Evolutionary conservation across 2,329 filamentous ascomycete genomes (phyloP), one percentile per base, ranked within the genome.

Genomic region (Lojkania enalia): DNA sequence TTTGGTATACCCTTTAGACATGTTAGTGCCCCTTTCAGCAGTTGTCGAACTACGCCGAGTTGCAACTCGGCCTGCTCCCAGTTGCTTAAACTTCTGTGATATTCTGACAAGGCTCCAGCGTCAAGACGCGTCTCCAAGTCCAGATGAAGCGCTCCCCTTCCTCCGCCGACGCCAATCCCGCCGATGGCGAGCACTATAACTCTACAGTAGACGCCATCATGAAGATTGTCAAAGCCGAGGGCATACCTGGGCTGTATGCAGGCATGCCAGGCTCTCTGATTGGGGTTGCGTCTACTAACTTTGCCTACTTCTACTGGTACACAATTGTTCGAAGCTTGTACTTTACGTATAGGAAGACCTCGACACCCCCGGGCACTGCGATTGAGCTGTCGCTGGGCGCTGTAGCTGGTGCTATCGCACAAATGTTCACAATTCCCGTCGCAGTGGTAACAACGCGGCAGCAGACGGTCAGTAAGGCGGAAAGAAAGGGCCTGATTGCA

Each of bases 241-340:
- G 94, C 21, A 44, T 94, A 6, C 63, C 76, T 35, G 94, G 94
- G 5, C 81, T 99, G 5, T 99, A 99, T 64, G 84, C 88, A 40
- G 94, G 94, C 49, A 91, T 99, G 69, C 80, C 83, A 48, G 91
- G 92, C 39, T 84, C 91, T 3, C 77, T 99, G 14, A 75, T 97
- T 39, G 94, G 94, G 42, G 94, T 99, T 25, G 92, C 90, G 1
- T 96, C 91, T 19, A 97, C 92, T 40, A 99, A 99, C 72, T 99
- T 99, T 68, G 94, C 94, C 61, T 99, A 99, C 74, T 99, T 99
- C 70, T 99, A 99, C 76, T 97, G 92, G 91, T 97, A 97, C 70
- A 92, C 90, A 4, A 74, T 94, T 20, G 89, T 96, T 21, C 84
- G 94, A 52, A 83, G 83, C 13, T 71, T 96, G 15, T 97, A 97